Conservation (phyloP, 108 stramenopile species). For the Parietichytrium sp. region DNA sequence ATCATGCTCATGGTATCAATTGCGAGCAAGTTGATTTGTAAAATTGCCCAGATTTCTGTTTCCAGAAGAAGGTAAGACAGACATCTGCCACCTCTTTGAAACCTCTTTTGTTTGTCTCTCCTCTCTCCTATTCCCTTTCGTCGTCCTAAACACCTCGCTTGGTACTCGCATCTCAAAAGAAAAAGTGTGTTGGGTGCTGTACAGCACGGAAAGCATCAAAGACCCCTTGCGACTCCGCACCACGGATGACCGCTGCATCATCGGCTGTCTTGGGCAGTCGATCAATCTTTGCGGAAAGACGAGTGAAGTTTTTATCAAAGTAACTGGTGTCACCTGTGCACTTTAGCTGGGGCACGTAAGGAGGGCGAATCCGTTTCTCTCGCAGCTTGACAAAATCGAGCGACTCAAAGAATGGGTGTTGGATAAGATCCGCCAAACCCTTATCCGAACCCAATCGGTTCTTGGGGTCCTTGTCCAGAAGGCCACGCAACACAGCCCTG, state of each 20-base stretch:
- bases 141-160: too few relatives aligned
- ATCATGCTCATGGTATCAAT: too few relatives aligned
- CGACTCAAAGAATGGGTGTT: slow-evolving; percentile 79
- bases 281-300: slow-evolving; percentile 71
- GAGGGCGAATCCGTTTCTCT: slow-evolving; percentile 76
- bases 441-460: slow-evolving; percentile 81
- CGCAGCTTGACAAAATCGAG: slow-evolving; percentile 84
- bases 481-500: slow-evolving; percentile 64
- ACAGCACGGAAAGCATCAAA: neutral
- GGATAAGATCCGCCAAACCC: slow-evolving; percentile 77
- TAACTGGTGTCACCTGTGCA: neutral
- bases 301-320: slow-evolving; percentile 54
- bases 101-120: too few relatives aligned
- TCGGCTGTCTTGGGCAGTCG: too few relatives aligned
- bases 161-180: too few relatives aligned
- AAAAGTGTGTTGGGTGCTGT: too few relatives aligned
- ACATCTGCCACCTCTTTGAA: too few relatives aligned
- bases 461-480: slow-evolving; percentile 84
- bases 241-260: neutral
- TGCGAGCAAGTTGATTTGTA: too few relatives aligned
- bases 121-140: too few relatives aligned
- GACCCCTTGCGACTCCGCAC: neutral
- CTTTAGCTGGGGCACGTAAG: slow-evolving; percentile 76
- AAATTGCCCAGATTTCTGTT: too few relatives aligned
- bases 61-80: too few relatives aligned